Percentiles rank a stretch among this genome's conserved stretches.
Conservation (phyloP, 176 grass and related monocot genomes). For the Juncus inflexus region DNA sequence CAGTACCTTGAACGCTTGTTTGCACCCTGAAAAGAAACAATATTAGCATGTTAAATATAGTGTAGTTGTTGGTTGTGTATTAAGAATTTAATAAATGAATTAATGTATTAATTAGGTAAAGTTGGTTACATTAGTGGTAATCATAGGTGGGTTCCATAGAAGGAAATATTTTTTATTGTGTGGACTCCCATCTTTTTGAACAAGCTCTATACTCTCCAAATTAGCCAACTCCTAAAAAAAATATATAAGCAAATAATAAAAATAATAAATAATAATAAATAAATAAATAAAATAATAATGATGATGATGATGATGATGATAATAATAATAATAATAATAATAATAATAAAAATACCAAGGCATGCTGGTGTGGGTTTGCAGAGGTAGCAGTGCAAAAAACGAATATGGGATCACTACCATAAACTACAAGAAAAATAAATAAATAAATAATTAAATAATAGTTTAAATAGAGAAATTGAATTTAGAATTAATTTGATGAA, state of each 20-base stretch:
- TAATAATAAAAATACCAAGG: constrained; percentile 51
- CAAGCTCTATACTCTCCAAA: constrained; percentile 57
- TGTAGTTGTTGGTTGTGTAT: neutral
- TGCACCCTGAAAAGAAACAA: constrained; percentile 32
- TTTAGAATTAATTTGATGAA: constrained; percentile 15
- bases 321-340: neutral
- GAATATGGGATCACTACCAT: constrained; percentile 67
- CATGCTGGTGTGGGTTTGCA: constrained; percentile 88
- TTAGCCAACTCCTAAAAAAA: constrained; percentile 64
- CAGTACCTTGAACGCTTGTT: constrained; percentile 64
- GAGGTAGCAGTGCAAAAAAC: constrained; percentile 94
- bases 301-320: neutral
- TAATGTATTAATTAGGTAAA: constrained; percentile 9
- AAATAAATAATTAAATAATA: constrained; percentile 1
- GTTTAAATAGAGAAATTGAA: constrained; percentile 2
- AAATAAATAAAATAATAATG: neutral
- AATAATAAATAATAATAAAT: too few relatives aligned
- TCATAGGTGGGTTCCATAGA: constrained; percentile 80
- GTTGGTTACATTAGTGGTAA: constrained; percentile 26
- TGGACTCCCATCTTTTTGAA: constrained; percentile 89
- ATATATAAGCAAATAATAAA: neutral
- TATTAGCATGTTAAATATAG: constrained; percentile 5
- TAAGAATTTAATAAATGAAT: neutral
- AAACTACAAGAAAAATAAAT: constrained; percentile 54
- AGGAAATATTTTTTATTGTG: constrained; percentile 81